Evolutionary conservation across 164 flowering plant genomes (phyloP), one percentile per base, ranked within the genome.

Genomic region (Pachysandra terminalis): DNA sequence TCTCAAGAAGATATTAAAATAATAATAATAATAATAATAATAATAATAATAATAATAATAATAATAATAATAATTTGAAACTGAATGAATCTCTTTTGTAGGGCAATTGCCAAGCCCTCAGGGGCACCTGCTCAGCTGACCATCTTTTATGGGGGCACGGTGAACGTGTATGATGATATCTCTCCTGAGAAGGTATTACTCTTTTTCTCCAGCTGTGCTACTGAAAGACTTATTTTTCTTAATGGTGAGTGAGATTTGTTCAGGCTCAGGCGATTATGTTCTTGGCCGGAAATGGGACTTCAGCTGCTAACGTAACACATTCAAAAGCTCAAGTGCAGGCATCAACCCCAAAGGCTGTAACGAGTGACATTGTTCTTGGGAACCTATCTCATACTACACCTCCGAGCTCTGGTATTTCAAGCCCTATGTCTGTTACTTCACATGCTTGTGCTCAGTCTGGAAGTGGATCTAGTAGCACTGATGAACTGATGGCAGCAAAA

Each of bases 261-360:
- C 79, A 93, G 98, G 96, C 91, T 66, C 93, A 89, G 75, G 95
- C 94, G 45, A 88, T 92, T 41, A 92, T 92, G 95, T 75, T 84
- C 54, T 73, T 88, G 78, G 98, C 98, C 63, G 91, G 87, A n/a
- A 85, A 79, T 74, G 87, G 83, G n/a, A 56, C 84, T 52, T 71
- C 87, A 8, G 61, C 82, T 61, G 73, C 76, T 32, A 77, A 40
- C n/a, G 19, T 68, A 14, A 52, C 62, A 21, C 75, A 73, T 0
- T 73, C 77, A 1, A 74, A 71, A 67, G 65, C 76, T 73, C 84
- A 79, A 68, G 75, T 59, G 62, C 89, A 68, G 62, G 76, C 75
- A 69, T 73, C 82, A 14, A 72, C 63, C 40, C 68, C 86, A 3
- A 81, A 78, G 65, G 48, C 66, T 28, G 72, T 69, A 16, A 75